These are phyloP conservation scores for Leccinellum luteum DNA, from an alignment of 768 basidiomycete species.

Conservation along the genomic window DNA sequence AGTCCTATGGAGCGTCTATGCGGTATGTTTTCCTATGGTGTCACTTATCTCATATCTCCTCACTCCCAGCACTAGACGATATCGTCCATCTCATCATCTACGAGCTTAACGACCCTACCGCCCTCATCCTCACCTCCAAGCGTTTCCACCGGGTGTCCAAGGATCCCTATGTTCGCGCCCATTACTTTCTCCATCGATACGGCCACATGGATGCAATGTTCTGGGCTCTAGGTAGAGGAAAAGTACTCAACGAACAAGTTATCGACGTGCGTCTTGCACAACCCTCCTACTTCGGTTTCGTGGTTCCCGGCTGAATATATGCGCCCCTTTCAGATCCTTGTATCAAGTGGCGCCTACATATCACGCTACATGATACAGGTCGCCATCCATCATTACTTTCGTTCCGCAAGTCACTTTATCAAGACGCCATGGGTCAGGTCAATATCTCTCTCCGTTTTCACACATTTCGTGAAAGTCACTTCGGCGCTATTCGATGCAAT, in stretches of 20 bases:
- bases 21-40: slow-evolving; percentile 42
- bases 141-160: slow-evolving; percentile 61
- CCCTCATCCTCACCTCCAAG: slow-evolving; percentile 55
- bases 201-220: slow-evolving; percentile 69
- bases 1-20: slow-evolving; percentile 61
- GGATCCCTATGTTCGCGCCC: slow-evolving; percentile 74
- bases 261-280: slow-evolving; percentile 55
- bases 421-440: slow-evolving; percentile 73
- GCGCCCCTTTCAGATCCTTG: slow-evolving; percentile 52
- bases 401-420: slow-evolving; percentile 68
- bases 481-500: slow-evolving; percentile 61
- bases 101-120: slow-evolving; percentile 63
- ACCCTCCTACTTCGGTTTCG: slow-evolving; percentile 20
- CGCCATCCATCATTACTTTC: slow-evolving; percentile 77
- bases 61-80: slow-evolving; percentile 43
- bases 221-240: slow-evolving; percentile 72
- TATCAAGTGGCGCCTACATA: slow-evolving; percentile 72
- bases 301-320: slow-evolving; percentile 26
- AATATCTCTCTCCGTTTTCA: slow-evolving; percentile 57
- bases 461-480: slow-evolving; percentile 60
- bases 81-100: slow-evolving; percentile 72
- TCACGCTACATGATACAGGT: slow-evolving; percentile 79
- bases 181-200: slow-evolving; percentile 74
- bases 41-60: slow-evolving; percentile 9
- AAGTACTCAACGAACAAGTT: slow-evolving; percentile 58